phyloP scores from a whole-genome alignment of 2,329 filamentous ascomycete genomes.

The Ophiognomonia clavigignenti-juglandacearum region DNA sequence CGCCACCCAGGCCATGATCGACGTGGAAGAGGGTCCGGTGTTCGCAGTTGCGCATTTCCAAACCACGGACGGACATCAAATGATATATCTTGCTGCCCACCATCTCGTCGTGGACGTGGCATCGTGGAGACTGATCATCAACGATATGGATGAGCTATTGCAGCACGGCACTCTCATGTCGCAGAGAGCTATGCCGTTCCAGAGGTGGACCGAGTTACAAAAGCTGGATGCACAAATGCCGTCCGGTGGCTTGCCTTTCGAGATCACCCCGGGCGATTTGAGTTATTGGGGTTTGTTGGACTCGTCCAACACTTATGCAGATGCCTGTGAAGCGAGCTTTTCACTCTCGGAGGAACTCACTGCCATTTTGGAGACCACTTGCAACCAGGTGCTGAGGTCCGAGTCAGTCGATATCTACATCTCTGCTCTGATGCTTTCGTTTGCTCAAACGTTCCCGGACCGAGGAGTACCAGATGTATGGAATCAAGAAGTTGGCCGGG shows the following conservation, averaged over 20 bases:
- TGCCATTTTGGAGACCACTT: constrained; percentile 35
- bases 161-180: constrained; percentile 39
- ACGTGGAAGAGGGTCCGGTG: constrained; percentile 45
- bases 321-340: constrained; percentile 37
- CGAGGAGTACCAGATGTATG: constrained; percentile 46
- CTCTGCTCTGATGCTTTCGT: constrained; percentile 50
- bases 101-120: constrained; percentile 46
- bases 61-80: constrained; percentile 38
- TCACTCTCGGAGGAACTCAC: constrained; percentile 37
- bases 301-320: constrained; percentile 39
- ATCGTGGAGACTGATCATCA: constrained; percentile 46
- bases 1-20: constrained; percentile 37
- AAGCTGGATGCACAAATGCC: constrained; percentile 21
- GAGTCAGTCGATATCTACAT: constrained; percentile 51
- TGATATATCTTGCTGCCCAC: constrained; percentile 46
- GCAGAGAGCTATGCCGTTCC: constrained; percentile 40
- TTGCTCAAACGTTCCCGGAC: constrained; percentile 50
- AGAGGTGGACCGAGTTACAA: constrained; percentile 44
- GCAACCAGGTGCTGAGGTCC: constrained; percentile 43
- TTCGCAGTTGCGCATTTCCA: constrained; percentile 46
- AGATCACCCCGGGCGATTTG: constrained; percentile 33
- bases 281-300: constrained; percentile 44
- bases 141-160: constrained; percentile 46
- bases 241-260: constrained; percentile 30
- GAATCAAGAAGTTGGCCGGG: constrained; percentile 48